Evolutionary conservation across 2,329 filamentous ascomycete species (phyloP).

Genomic region (Aspergillus sp.): DNA sequence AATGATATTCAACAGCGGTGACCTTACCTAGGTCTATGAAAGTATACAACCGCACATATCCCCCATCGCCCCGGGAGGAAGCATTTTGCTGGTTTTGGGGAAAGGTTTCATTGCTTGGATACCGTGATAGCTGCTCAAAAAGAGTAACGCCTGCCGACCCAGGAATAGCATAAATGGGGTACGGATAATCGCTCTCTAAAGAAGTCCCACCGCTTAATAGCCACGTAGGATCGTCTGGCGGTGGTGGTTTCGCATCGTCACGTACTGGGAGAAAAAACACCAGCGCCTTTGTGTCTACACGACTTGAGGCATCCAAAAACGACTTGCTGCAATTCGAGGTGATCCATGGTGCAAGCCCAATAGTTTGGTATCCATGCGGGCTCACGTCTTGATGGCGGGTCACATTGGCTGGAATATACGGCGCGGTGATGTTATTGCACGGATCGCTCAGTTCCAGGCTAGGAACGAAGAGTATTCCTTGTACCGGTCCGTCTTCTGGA

Average conservation of each 20-base stretch:
- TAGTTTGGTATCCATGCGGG: constrained; percentile 65
- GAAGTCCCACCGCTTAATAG: constrained; percentile 63
- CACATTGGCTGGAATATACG: constrained; percentile 72
- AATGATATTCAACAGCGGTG: not conserved
- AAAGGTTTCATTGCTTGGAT: constrained; percentile 69
- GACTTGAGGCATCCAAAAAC: constrained; percentile 64
- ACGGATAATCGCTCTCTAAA: constrained; percentile 73
- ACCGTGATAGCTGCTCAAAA: constrained; percentile 70
- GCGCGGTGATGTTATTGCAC: constrained; percentile 63
- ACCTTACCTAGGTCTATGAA: constrained; percentile 47
- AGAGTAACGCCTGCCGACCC: constrained; percentile 65
- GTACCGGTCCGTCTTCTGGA: constrained; percentile 61
- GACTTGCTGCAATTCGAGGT: constrained; percentile 68
- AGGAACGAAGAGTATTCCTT: constrained; percentile 84
- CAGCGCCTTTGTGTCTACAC: constrained; percentile 61
- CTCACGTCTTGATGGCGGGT: constrained; percentile 70
- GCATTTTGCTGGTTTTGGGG: not conserved
- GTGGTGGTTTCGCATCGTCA: constrained; percentile 61
- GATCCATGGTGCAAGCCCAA: constrained; percentile 87
- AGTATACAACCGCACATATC: constrained; percentile 47
- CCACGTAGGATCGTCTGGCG: constrained; percentile 66
- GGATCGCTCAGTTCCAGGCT: constrained; percentile 57
- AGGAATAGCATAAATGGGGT: constrained; percentile 80
- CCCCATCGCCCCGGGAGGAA: not conserved
- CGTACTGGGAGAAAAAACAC: constrained; percentile 55